Base-by-base conservation (phyloP, 75 land plant genomes). In the Cupressus sempervirens region DNA sequence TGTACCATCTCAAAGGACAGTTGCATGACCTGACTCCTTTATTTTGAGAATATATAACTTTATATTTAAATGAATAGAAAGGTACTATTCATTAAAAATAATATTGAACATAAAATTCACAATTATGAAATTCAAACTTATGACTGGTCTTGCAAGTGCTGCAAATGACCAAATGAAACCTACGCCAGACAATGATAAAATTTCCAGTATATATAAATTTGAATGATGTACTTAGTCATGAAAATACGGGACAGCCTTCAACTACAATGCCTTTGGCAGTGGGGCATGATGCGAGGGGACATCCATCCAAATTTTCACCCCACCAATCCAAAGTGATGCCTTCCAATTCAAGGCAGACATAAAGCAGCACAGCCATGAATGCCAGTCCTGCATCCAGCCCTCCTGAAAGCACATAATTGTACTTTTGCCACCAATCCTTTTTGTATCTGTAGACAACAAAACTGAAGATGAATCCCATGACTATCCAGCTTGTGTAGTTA, bases 301-400 rank as follows among this genome's bases (percentile, higher is more conserved):
- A 97, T 0, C 91, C 91, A 54, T 96, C 98, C 48, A 86, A 52
- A 46, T 90, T 85, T 29, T 84, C 88, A 35, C 98, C 98, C 98
- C 99, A 96, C 99, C 99, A 97, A 7, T 86, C 79, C 12, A 94
- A 68, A 35, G 85, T 83, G 18, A 91, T 87, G 36, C 86, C 36
- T 76, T 88, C 82, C 62, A 90, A 45, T 13, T 84, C 90, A 73
- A 97, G 72, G 26, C 84, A 65, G 26, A 96, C 23, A 70, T 94
- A 97, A 18, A 94, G 29, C 32, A 94, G 45, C 0, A 97, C 85
- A 0, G 92, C 94, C 95, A 94, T 92, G 90, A 97, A 97, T 18
- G 98, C 99, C 72, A 93, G 86, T 3, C 99, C 99, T 41, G 99
- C 99, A 86, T 97, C 99, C 84, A 97, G 86, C 0, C 92, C 98